Percentiles rank a stretch among this genome's conserved stretches.
Evolutionary conservation across 352 stramenopile species (phyloP).

Genomic region (Phytopythium litorale): DNA sequence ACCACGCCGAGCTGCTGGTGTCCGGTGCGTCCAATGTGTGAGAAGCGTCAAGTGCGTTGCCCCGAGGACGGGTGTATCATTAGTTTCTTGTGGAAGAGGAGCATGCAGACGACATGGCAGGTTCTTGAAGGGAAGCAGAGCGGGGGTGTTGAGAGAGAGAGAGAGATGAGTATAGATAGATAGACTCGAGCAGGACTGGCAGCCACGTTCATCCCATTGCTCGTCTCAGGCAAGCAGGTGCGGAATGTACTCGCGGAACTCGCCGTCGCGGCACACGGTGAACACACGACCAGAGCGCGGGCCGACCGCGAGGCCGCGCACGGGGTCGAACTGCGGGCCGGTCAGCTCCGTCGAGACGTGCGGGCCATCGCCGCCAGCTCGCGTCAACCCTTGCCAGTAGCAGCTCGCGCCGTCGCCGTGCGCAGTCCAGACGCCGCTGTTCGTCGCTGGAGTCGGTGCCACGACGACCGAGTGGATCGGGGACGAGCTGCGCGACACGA

Average conservation of each 20-base stretch:
- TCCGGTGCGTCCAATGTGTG: slow-evolving; percentile 23
- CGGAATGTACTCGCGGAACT: slow-evolving; percentile 61
- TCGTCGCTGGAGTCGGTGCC: neutral
- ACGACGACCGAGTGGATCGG: slow-evolving; percentile 41
- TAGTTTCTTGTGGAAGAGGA: slow-evolving; percentile 11
- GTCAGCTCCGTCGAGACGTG: slow-evolving; percentile 43
- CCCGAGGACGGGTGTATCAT: slow-evolving; percentile 28
- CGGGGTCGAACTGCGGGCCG: slow-evolving; percentile 61
- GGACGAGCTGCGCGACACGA: slow-evolving; percentile 48
- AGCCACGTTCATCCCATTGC: slow-evolving; percentile 2
- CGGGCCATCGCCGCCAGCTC: slow-evolving; percentile 1
- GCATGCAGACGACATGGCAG: neutral
- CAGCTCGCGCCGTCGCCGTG: slow-evolving; percentile 54
- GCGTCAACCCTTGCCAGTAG: slow-evolving; percentile 37
- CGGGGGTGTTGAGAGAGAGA: neutral
- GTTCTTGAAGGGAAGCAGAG: neutral
- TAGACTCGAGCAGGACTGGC: slow-evolving; percentile 4
- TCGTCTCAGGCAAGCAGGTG: slow-evolving; percentile 23
- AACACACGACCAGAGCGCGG: slow-evolving; percentile 36
- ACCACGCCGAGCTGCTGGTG: slow-evolving; percentile 12
- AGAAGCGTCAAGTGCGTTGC: neutral
- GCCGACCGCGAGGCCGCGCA: slow-evolving; percentile 43
- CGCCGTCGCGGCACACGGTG: slow-evolving; percentile 58
- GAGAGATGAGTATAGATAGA: slow-evolving; percentile 1
- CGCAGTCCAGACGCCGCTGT: slow-evolving; percentile 42